These are phyloP conservation scores for Tirmania nivea DNA, from an alignment of 495 filamentous ascomycete genomes.

Conservation along the genomic window DNA sequence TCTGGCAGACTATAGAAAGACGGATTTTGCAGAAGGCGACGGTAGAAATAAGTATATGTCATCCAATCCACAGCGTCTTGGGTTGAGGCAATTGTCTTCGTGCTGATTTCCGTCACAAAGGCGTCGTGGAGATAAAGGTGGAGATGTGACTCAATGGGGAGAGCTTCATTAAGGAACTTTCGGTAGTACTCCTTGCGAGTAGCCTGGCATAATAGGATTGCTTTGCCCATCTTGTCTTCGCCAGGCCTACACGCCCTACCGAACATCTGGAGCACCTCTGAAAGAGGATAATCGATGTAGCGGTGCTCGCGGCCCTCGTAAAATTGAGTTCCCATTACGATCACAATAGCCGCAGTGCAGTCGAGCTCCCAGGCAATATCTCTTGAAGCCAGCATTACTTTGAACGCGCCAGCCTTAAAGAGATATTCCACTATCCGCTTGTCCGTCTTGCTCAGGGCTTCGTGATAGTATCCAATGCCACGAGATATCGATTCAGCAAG, in stretches of 20 bases:
- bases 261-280: constrained; percentile 98
- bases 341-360: constrained; percentile 65
- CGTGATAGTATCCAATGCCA: constrained; percentile 93
- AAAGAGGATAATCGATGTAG: constrained; percentile 90
- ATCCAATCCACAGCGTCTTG: constrained; percentile 98
- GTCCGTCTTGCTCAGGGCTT: constrained; percentile 69
- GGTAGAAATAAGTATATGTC: constrained; percentile 97
- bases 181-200: constrained; percentile 95
- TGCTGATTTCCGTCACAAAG: constrained; percentile 91
- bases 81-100: constrained; percentile 74
- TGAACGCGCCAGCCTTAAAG: constrained; percentile 77
- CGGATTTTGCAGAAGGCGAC: constrained; percentile 86
- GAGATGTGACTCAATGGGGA: constrained; percentile 87
- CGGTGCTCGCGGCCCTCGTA: constrained; percentile 93
- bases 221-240: constrained; percentile 59
- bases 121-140: constrained; percentile 82
- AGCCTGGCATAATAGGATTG: constrained; percentile 82
- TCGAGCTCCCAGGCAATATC: constrained; percentile 96
- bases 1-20: constrained; percentile 87
- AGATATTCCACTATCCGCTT: constrained; percentile 85
- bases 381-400: constrained; percentile 76
- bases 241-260: constrained; percentile 68
- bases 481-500: constrained; percentile 83
- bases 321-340: constrained; percentile 98
- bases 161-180: constrained; percentile 91